Base-by-base conservation (phyloP, 2,329 filamentous ascomycete species). In the Penicillium sp. region DNA sequence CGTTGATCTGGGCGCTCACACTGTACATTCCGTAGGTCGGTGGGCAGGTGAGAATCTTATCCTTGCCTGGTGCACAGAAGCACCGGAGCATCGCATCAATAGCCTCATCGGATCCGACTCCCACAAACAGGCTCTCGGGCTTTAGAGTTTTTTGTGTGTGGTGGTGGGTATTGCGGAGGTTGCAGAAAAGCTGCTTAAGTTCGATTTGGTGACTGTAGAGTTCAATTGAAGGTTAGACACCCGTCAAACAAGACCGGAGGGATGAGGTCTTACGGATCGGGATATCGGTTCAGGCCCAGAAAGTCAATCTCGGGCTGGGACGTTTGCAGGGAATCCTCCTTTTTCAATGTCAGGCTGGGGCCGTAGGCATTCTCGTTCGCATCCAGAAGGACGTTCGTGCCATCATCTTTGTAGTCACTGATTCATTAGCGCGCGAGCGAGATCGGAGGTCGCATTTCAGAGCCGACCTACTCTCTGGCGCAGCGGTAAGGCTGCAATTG, bases 11-110 rank as follows among this genome's bases (percentile, higher is more conserved):
- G 1, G 94, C 94, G 6, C 90, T 95, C 18, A 99, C 94, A 45
- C 85, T 81, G 79, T 99, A 99, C 94, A 99, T 99, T 77, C 94
- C 94, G 73, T 99, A 99, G 0, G 94, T 99, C 1, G 94, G 94
- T 18, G 94, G 94, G 70, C 93, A 97, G 41, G 91, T 93, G 33
- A 99, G 83, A 70, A 99, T 95, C 70, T 89, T 91, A 76, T 99
- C 94, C 62, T 82, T 82, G 44, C 88, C 90, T 1, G 94, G 94
- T 1, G 85, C 79, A 77, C 94, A 99, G 79, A 99, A 99, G 75
- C 90, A 94, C 51, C 94, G 88, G 56, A 99, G 83, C 40, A 99
- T 83, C 6, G 90, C 91, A 76, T 99, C 94, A 71, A 99, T 96
- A 60, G 91, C 93, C 81, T 99, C 94, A 73, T 99, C 94, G 58